Conservation (phyloP, 495 filamentous ascomycete species). For the Podospora conica region DNA sequence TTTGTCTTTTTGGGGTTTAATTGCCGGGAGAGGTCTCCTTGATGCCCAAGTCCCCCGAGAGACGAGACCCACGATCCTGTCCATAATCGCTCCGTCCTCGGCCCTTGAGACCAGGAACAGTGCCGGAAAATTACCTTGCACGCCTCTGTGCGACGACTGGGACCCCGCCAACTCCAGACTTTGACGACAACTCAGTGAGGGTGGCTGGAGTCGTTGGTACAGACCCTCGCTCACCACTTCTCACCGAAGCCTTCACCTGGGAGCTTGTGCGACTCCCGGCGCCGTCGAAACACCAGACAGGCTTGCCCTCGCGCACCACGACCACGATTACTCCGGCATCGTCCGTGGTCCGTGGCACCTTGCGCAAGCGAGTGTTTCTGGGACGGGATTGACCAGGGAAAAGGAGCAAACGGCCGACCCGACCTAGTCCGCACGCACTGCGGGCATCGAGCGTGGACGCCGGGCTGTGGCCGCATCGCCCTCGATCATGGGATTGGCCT, state of each 20-base stretch:
- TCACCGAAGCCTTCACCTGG: conserved; percentile 12
- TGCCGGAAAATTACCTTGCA: not conserved
- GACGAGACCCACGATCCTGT: not conserved
- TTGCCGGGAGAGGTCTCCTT: not conserved
- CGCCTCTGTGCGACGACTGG: not conserved
- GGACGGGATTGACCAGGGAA: not conserved
- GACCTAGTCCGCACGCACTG: not conserved
- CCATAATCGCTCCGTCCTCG: not conserved
- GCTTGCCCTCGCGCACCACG: not conserved
- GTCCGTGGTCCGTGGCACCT: conserved; percentile 11
- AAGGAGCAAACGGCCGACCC: not conserved
- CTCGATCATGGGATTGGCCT: conserved; percentile 24
- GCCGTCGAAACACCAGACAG: not conserved
- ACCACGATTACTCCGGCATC: conserved; percentile 6
- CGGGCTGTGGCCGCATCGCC: conserved; percentile 8
- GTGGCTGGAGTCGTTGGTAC: not conserved
- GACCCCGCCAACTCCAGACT: not conserved
- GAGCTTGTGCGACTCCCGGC: conserved; percentile 4
- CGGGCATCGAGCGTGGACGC: not conserved
- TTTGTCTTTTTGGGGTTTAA: not conserved
- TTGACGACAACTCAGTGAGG: not conserved
- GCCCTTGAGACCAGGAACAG: not conserved
- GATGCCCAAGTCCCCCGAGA: not conserved
- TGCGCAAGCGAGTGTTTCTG: conserved; percentile 1
- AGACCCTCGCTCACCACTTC: conserved; percentile 1